phyloP scores from a whole-genome alignment of 441 rosid genomes.

The Mallotus japonicus region DNA sequence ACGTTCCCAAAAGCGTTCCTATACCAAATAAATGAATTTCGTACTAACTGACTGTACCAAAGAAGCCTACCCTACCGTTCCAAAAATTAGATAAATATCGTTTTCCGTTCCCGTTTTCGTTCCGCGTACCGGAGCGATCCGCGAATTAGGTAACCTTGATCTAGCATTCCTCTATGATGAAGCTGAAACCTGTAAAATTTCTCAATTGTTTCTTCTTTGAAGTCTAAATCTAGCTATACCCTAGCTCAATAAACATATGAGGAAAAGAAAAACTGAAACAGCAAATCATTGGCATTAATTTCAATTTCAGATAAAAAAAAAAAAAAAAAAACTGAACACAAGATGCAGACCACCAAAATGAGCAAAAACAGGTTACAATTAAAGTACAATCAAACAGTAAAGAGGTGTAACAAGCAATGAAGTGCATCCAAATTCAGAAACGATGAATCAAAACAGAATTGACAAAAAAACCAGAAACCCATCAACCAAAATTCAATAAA shows the following conservation, averaged over 20 bases:
- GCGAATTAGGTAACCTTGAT: too few species aligned
- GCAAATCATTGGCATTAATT: not conserved
- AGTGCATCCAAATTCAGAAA: slow-evolving; percentile 12
- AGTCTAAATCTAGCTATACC: not conserved
- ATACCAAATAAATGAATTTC: too few species aligned
- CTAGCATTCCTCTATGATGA: slow-evolving; percentile 7
- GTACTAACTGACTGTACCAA: too few species aligned
- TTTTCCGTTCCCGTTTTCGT: too few species aligned
- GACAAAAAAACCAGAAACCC: not conserved
- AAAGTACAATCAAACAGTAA: not conserved
- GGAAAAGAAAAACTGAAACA: too few species aligned
- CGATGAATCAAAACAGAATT: not conserved
- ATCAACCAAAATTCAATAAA: not conserved
- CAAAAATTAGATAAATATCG: too few species aligned
- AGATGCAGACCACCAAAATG: slow-evolving; percentile 1
- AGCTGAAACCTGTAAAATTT: not conserved
- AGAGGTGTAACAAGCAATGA: not conserved
- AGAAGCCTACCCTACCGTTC: too few species aligned
- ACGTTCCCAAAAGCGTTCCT: too few species aligned
- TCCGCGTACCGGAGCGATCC: too few species aligned
- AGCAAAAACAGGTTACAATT: not conserved
- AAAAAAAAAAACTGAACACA: not conserved
- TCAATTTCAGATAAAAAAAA: not conserved
- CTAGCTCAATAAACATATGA: not conserved
- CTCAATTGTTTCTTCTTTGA: not conserved